Evolutionary conservation across 805 yeast species (phyloP), one percentile per base, ranked within the genome.

Genomic region (Scheffersomyces stipitis): DNA sequence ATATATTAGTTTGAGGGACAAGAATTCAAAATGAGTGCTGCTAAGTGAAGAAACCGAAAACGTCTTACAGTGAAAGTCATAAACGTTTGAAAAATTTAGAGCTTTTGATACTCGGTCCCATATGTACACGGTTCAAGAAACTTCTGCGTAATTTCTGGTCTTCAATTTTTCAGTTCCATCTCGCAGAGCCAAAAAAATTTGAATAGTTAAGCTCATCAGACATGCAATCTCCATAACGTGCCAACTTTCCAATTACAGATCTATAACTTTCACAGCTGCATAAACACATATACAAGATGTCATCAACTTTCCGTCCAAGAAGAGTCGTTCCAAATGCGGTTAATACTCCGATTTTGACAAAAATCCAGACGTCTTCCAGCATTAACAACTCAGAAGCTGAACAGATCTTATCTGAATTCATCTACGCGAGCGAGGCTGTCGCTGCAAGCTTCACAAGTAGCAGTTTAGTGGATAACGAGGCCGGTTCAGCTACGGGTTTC

Each of bases 331-430:
- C 67, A 18, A 65, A 73, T 5, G 72, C 76, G 1, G 68, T 76
- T 18, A 73, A 74, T 38, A 60, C 70, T 1, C 80, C 83, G 7
- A 71, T 74, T 1, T 57, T 69, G 16, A 54, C 70, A 3, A 64
- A 60, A 15, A 57, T 70, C 34, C 39, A 48, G 33, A 44, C 54
- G 16, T 37, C 54, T 30, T 31, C 59, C 49, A 29, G 60, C 15
- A 45, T 76, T 26, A 40, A 49, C 30, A 63, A 65, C 38, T 61
- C 57, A 14, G 68, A 66, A 16, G 76, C 80, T n/a, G 80, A 76
- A 51, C 49, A 57, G 31, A 44, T 71, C 15, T 54, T 76, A 37
- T 59, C 74, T 15, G 60, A 62, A 20, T 76, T 73, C 52, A 64
- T 78, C 34, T 28, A 23, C 24, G 42, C 63, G 17, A 64, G 69